Percentiles rank a stretch among this genome's conserved stretches.
Conservation (phyloP, 2,329 filamentous ascomycete species). For the Sclerotinia subarctica region DNA sequence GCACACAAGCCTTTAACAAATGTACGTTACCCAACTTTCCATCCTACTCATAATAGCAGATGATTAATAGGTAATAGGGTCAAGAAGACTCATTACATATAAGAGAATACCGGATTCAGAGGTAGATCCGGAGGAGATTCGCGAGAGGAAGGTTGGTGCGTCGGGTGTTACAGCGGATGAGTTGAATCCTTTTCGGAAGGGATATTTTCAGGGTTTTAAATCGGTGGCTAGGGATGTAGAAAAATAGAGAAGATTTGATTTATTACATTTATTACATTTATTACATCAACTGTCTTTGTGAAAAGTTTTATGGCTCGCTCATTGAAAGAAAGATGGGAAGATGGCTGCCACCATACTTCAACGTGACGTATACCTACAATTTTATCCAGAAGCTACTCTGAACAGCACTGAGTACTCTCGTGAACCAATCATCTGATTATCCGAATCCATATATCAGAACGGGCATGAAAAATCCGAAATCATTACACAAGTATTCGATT, state of each 20-base stretch:
- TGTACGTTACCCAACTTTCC: constrained; percentile 52
- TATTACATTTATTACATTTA: background rate
- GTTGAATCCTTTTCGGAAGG: constrained; percentile 62
- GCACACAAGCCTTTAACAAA: constrained; percentile 84
- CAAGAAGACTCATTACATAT: constrained; percentile 84
- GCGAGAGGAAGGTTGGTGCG: constrained; percentile 38
- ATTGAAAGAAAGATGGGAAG: too few relatives aligned
- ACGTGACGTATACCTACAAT: background rate
- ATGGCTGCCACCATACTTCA: background rate
- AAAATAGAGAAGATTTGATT: background rate
- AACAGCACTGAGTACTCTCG: too few relatives aligned
- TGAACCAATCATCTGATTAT: too few relatives aligned
- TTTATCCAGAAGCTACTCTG: too few relatives aligned
- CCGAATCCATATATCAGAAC: too few relatives aligned
- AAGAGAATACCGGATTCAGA: constrained; percentile 61
- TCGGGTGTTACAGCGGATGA: constrained; percentile 58
- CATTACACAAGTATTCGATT: too few relatives aligned
- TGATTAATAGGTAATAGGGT: constrained; percentile 56
- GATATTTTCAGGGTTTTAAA: constrained; percentile 46
- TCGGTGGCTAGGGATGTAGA: constrained; percentile 22
- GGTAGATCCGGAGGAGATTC: constrained; percentile 42
- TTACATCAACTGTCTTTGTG: background rate
- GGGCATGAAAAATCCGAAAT: too few relatives aligned
- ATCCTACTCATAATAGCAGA: background rate
- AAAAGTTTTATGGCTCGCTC: background rate